phyloP scores from a whole-genome alignment of 2,329 filamentous ascomycete genomes.

The Golovinomyces cichoracearum region DNA sequence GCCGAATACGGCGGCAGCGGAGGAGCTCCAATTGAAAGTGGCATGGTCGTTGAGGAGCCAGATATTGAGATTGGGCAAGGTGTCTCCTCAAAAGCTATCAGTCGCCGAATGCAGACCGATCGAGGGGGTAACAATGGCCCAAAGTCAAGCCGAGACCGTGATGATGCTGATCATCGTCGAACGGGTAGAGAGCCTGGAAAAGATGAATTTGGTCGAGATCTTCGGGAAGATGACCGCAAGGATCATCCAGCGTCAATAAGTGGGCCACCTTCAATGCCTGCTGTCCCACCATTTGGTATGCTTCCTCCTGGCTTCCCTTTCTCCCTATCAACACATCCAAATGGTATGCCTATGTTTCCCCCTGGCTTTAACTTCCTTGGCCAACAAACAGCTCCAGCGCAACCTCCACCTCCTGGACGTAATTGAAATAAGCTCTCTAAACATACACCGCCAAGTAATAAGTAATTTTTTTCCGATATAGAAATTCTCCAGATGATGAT shows the following conservation, averaged over 20 bases:
- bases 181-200: neutral
- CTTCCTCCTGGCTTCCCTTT: constrained; percentile 14
- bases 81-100: constrained; percentile 76
- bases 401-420: constrained; percentile 8
- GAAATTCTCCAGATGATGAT: no score
- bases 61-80: constrained; percentile 97
- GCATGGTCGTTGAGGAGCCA: constrained; percentile 82
- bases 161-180: constrained; percentile 8
- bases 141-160: constrained; percentile 22
- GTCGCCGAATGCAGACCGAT: constrained; percentile 42
- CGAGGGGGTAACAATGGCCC: constrained; percentile 38
- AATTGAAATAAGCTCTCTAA: constrained; percentile 2
- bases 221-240: constrained; percentile 6
- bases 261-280: constrained; percentile 7
- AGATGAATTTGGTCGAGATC: constrained; percentile 3
- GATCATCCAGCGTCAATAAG: constrained; percentile 3
- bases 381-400: constrained; percentile 9
- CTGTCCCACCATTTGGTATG: constrained; percentile 10
- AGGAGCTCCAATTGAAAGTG: constrained; percentile 50
- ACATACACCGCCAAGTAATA: no score
- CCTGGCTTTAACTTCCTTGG: constrained; percentile 19
- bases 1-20: constrained; percentile 86
- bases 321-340: constrained; percentile 20
- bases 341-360: constrained; percentile 26
- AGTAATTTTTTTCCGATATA: no score